A percentile compares a stretch with the other conserved stretches of the same genome.
Evolutionary conservation across 2,329 filamentous ascomycete genomes (phyloP).

Genomic region (Bipolaris sorokiniana): DNA sequence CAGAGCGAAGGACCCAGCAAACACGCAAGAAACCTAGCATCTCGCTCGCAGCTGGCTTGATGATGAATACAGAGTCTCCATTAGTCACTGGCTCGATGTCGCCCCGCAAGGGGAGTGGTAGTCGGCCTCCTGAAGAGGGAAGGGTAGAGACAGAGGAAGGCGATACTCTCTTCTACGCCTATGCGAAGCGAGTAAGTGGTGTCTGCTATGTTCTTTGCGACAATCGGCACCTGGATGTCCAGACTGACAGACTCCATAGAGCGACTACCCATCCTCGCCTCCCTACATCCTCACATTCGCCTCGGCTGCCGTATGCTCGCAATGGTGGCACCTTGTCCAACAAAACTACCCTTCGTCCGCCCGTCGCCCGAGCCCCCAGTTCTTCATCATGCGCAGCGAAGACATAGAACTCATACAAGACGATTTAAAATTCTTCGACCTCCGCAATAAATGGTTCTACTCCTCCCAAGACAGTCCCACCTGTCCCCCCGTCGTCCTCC

Average conservation of each 20-base stretch:
- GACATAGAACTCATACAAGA: conserved; percentile 45
- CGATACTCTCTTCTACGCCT: conserved; percentile 43
- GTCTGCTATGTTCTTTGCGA: not conserved
- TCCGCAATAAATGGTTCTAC: conserved; percentile 47
- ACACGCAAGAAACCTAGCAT: conserved; percentile 42
- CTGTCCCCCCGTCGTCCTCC: conserved; percentile 33
- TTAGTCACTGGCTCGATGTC: conserved; percentile 16
- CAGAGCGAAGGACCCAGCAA: conserved; percentile 25
- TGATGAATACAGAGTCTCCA: conserved; percentile 39
- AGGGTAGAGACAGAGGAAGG: conserved; percentile 17
- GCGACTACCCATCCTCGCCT: conserved; percentile 40
- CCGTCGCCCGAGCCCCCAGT: conserved; percentile 40
- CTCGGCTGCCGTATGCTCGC: conserved; percentile 36
- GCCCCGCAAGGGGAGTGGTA: conserved; percentile 24
- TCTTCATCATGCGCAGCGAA: conserved; percentile 45
- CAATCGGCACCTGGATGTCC: not conserved
- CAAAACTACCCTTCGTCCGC: conserved; percentile 39
- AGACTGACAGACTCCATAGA: conserved; percentile 28
- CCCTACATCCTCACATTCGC: conserved; percentile 46
- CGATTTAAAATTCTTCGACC: conserved; percentile 35
- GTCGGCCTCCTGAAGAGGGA: conserved; percentile 12
- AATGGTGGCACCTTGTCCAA: conserved; percentile 46
- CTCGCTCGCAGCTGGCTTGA: conserved; percentile 45
- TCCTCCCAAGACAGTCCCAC: conserved; percentile 33
- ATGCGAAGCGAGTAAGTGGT: conserved; percentile 41